Evolutionary conservation across 495 filamentous ascomycete species (phyloP), one percentile per base, ranked within the genome.

Genomic region (Terfezia claveryi): DNA sequence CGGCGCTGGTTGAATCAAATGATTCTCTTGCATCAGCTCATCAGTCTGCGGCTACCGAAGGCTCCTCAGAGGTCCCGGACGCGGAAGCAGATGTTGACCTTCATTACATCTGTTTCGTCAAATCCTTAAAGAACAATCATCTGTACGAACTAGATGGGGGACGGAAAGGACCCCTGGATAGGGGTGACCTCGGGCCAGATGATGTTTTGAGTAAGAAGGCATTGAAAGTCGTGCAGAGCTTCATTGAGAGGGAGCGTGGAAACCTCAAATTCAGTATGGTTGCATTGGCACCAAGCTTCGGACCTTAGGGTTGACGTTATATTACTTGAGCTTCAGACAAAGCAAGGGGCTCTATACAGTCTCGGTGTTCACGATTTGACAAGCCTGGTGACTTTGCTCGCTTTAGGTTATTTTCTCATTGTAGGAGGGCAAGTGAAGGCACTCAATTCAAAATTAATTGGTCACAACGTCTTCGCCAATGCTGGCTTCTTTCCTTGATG

Each of bases 81-180:
- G 81, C 81, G 9, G 71, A 74, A 56, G 80, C 80, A 63, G 72
- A 77, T 64, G 74, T 85, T 23, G 81, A 85, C 62, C 66, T 83
- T 64, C 87, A 93, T 66, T 92, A 86, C 70, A 83, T 93, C 57
- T 80, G 78, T 57, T 92, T 93, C 71, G 84, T 89, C 7, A 85
- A 82, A 70, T 76, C 75, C 1, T 68, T 63, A n/a, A 71, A 70
- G 56, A 76, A 80, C 64, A 79, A 79, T 49, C 73, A 73, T 57
- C 64, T 93, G 58, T 93, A 87, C 80, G 87, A 92, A 74, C 69
- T 94, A 57, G 85, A 93, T 71, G 86, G 87, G 9, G 58, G 60
- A 56, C 62, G 84, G 56, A 80, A 81, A 57, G 85, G 86, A 0
- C 86, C 86, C 4, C 55, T 91, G 36, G 72, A 82, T 37, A 70